Base-by-base conservation (phyloP, 169 alveolate genomes). In the Cryptosporidium meleagridis region DNA sequence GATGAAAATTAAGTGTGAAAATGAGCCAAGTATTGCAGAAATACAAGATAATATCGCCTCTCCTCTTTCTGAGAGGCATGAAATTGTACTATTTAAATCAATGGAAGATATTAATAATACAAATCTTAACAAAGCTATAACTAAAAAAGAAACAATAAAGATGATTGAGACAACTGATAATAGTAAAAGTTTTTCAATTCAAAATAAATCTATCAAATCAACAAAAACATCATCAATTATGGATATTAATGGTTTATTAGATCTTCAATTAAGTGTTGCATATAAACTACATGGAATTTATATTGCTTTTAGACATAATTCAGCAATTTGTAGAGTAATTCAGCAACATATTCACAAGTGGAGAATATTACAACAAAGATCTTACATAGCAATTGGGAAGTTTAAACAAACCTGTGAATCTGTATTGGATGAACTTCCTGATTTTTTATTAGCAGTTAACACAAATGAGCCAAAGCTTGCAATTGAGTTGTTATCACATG, bases 361-460 rank as follows among this genome's bases (percentile, higher is more conserved):
- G 89, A 80, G 89, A 48, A 62, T 80, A 62, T 21, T 80, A 6
- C 89, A 80, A 18, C 89, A 80, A 37, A 62, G 59, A 39, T 80
- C 89, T 39, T 80, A 67, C 62, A n/a, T 80, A 2, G 75, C 89
- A 26, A 80, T 80, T 62, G 89, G 80, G 44, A 59, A 53, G 37
- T 80, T 80, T 65, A 80, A 80, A 62, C 89, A 80, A 41, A 80
- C 89, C 7, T 80, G 89, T 41, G 89, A 80, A 45, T 80, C 89
- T 16, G 89, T 80, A 9, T 80, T 80, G 51, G 89, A 80, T 59
- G 89, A 80, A 33, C 75, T 80, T n/a, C 89, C 89, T 29, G 89
- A 80, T 48, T 80, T 80, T 80, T 29, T 80, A 14, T 41, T 80
- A 10, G 89, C 89, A 62, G 89, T 80, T 16, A 80, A 80, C 62